A percentile compares a stretch with the other conserved stretches of the same genome.
Evolutionary conservation across 2,329 filamentous ascomycete genomes (phyloP).

Genomic region (Emergomyces pasteurianus): DNA sequence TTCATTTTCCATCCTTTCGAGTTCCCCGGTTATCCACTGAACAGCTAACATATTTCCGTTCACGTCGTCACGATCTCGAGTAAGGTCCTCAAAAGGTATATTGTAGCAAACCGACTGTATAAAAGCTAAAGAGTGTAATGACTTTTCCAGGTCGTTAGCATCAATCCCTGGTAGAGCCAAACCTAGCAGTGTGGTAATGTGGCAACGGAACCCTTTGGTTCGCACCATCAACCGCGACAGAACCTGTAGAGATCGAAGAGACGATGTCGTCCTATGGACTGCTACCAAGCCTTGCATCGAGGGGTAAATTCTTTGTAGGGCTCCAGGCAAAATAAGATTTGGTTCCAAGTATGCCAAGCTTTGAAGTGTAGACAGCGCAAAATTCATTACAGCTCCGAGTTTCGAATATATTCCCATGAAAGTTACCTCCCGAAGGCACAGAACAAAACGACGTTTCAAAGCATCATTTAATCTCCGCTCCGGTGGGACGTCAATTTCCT

Average conservation of each 20-base stretch:
- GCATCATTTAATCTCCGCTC: slow-evolving; percentile 67
- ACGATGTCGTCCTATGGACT: slow-evolving; percentile 91
- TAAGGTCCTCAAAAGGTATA: slow-evolving; percentile 79
- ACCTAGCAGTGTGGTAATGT: slow-evolving; percentile 87
- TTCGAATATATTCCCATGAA: slow-evolving; percentile 99
- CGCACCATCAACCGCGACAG: slow-evolving; percentile 82
- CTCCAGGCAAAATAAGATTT: slow-evolving; percentile 79
- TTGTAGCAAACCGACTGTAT: slow-evolving; percentile 94
- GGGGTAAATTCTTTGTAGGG: slow-evolving; percentile 90
- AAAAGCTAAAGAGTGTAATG: slow-evolving; percentile 83
- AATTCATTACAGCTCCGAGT: slow-evolving; percentile 80
- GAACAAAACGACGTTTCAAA: slow-evolving; percentile 80
- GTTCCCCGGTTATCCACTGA: slow-evolving; percentile 87
- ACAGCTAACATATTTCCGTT: slow-evolving; percentile 68
- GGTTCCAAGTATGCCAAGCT: slow-evolving; percentile 84
- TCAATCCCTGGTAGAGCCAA: slow-evolving; percentile 90
- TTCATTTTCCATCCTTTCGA: slow-evolving; percentile 84
- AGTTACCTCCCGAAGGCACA: slow-evolving; percentile 78
- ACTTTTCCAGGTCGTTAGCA: slow-evolving; percentile 95
- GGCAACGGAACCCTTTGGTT: slow-evolving; percentile 91
- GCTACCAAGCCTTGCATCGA: slow-evolving; percentile 94
- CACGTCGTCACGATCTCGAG: slow-evolving; percentile 53
- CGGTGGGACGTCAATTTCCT: slow-evolving; percentile 74
- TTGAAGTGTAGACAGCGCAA: slow-evolving; percentile 81
- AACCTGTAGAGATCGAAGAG: slow-evolving; percentile 81